Base-by-base conservation (phyloP, 176 grass and related monocot genomes). In the Alloteropsis semialata region DNA sequence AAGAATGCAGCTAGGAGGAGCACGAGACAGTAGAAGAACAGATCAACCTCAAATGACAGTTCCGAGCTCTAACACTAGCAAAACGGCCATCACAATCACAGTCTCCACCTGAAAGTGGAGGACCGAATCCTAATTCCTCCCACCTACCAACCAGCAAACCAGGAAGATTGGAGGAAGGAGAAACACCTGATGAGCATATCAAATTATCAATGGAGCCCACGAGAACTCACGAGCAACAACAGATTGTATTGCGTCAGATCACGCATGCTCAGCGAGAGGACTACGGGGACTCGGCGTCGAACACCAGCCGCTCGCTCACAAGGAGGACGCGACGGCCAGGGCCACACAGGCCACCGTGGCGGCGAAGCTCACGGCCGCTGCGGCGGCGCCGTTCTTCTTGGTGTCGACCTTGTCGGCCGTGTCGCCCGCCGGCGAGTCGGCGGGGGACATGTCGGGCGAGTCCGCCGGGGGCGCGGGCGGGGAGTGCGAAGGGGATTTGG, bases 401-500 rank as follows among this genome's bases (percentile, higher is more conserved):
- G 21, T 39, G 19, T 69, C 82, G 43, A 59, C 79, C 16, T 75
- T 79, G 72, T 88, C 90, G 10, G 87, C 79, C 5, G 39, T 39
- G 22, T 91, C 93, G 1, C 46, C 88, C 0, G 0, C 76, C 4
- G 96, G 96, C 41, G 91, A 76, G 58, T 89, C 93, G 21, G 89
- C 82, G 0, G 93, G 96, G 6, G 93, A 6, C 25, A 19, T 3
- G n/a, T 91, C 91, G 8, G 93, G 96, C 4, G 91, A 63, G 30
- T 63, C 61, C 13, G 70, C 78, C 37, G 92, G 96, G 3, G 92
- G 92, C 33, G 96, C 91, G 10, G 89, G 93, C 16, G 91, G 91
- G 22, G 93, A 92, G 46, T 88, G 93, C 18, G 90, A 69, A 33
- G 74, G 77, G 34, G 92, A 69, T 79, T 55, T 86, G 63, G 41